These are phyloP conservation scores for Suillus decipiens DNA, from an alignment of 768 basidiomycete species.

Conservation along the genomic window DNA sequence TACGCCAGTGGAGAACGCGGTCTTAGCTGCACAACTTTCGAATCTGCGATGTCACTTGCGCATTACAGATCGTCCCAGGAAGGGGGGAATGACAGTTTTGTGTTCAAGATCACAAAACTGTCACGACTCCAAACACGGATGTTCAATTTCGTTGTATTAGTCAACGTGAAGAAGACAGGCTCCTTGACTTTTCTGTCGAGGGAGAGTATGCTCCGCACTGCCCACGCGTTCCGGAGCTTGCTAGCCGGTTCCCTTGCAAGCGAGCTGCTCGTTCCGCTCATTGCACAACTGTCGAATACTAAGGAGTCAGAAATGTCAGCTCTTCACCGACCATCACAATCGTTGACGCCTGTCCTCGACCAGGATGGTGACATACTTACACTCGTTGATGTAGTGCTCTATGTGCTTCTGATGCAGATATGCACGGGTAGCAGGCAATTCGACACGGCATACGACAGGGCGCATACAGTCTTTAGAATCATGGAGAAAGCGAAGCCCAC, in stretches of 20 bases:
- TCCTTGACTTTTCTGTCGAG: conserved; percentile 13
- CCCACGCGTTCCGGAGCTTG: conserved; percentile 5
- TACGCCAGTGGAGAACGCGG: neutral
- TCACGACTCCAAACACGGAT: conserved; percentile 9
- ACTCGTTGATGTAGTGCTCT: conserved; percentile 12
- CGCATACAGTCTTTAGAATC: neutral
- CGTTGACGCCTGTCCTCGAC: neutral
- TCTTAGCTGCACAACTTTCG: neutral
- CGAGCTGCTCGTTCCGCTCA: neutral
- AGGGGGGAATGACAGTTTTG: conserved; percentile 30
- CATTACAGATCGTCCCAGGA: conserved; percentile 10
- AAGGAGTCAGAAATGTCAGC: neutral
- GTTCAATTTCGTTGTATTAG: conserved; percentile 11
- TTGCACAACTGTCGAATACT: neutral
- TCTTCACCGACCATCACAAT: neutral
- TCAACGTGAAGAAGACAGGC: neutral
- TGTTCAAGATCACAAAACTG: conserved; percentile 33
- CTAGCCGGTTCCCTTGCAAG: neutral
- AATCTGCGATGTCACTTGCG: neutral
- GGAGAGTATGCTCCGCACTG: conserved; percentile 12
- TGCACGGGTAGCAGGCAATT: conserved; percentile 3
- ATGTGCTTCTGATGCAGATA: conserved; percentile 13
- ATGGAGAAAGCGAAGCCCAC: conserved; percentile 3
- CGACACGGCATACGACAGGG: neutral
- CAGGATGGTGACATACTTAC: conserved; percentile 1